These are phyloP conservation scores for Phanerochaete carnosa DNA, from an alignment of 768 basidiomycete genomes.

Conservation along the genomic window DNA sequence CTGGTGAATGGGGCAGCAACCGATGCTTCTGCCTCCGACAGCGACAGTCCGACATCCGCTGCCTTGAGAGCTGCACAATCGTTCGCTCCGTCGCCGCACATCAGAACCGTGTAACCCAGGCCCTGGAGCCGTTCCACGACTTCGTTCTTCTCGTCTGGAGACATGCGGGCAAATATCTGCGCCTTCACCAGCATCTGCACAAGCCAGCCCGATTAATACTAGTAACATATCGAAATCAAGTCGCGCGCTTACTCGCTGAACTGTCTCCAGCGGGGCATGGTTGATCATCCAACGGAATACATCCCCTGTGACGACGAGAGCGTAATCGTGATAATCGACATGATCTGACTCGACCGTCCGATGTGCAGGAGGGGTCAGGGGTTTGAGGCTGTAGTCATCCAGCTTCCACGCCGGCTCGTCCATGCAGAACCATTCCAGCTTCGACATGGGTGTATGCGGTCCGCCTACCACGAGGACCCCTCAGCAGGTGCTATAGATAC, in stretches of 20 bases:
- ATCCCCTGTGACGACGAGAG: slow-evolving; percentile 90
- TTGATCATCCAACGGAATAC: slow-evolving; percentile 99
- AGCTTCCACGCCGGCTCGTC: slow-evolving; percentile 84
- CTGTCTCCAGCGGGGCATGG: slow-evolving; percentile 87
- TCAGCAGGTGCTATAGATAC: not conserved
- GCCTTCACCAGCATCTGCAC: slow-evolving; percentile 93
- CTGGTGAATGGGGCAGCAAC: slow-evolving; percentile 98
- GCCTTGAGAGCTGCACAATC: slow-evolving; percentile 98
- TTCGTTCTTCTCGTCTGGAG: slow-evolving; percentile 99
- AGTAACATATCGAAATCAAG: not conserved
- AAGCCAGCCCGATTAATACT: not conserved
- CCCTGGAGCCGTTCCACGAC: slow-evolving; percentile 91
- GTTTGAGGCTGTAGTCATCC: slow-evolving; percentile 86
- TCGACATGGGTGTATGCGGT: slow-evolving; percentile 48
- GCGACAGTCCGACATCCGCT: slow-evolving; percentile 93
- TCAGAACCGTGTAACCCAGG: slow-evolving; percentile 93
- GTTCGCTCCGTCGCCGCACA: slow-evolving; percentile 99
- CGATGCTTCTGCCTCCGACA: slow-evolving; percentile 97
- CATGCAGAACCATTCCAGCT: slow-evolving; percentile 87
- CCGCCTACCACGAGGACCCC: slow-evolving; percentile 41
- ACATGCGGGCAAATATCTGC: slow-evolving; percentile 97
- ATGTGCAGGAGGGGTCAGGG: slow-evolving; percentile 65
- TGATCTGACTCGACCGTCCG: slow-evolving; percentile 70
- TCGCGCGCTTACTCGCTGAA: slow-evolving; percentile 71
- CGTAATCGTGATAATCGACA: slow-evolving; percentile 80